Base-by-base conservation (phyloP, 129 eudicot genomes). In the Pittosporum tobira region DNA sequence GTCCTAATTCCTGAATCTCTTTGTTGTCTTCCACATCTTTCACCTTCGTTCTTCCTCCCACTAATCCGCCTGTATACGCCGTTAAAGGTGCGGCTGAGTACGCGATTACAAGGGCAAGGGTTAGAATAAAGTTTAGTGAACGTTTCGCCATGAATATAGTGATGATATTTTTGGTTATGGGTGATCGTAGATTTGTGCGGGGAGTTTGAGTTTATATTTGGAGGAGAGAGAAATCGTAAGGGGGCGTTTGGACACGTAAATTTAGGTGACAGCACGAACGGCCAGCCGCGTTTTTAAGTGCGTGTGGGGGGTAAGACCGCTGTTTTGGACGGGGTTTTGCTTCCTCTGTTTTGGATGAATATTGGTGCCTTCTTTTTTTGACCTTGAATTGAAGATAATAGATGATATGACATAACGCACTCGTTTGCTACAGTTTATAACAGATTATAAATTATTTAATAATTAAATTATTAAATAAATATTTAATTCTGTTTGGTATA, bases 1-100 rank as follows among this genome's bases (percentile, higher is more conserved):
- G 72, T 12, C 91, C 86, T n/a, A 83, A 72, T 2, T 73, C 69
- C 53, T 79, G 91, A 26, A 79, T 62, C 42, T 83, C 87, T 31
- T 64, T 51, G 76, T 83, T 61, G 14, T 62, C 23, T 38, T 71
- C 62, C 51, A 83, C 91, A 58, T 79, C 42, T 20, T 21, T 8
- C 14, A 83, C 47, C 68, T 69, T 60, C 31, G 51, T 75, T 30
- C 82, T 71, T 0, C 85, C 83, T 6, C 88, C 84, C 3, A 25
- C 58, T 16, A 2, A 2, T 1, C 48, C 20, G 6, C 21, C 48
- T 15, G 20, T 21, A 7, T 15, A 44, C 15, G 6, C 48, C 12
- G 20, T 14, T 4, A 44, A 20, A 0, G 48, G 48, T 16, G 21
- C 9, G 20, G 48, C 48, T 6, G 28, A 49, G 20, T 47, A 47